phyloP scores from a whole-genome alignment of 1,284 basidiomycete species.

The Pholiota adiposa region DNA sequence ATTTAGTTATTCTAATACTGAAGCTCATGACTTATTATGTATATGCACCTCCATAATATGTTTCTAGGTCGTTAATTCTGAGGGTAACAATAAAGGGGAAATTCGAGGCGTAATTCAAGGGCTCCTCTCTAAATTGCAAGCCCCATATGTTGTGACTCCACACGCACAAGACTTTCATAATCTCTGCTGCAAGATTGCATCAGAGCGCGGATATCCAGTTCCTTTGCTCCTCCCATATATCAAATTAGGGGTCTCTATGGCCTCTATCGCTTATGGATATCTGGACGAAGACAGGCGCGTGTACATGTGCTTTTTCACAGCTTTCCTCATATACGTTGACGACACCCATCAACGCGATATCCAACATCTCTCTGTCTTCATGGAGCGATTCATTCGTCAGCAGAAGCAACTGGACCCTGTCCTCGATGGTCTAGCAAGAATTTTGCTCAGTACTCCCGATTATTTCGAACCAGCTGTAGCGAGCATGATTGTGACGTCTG shows the following conservation, averaged over 20 bases:
- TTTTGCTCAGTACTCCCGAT: not conserved
- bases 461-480: conserved; percentile 2
- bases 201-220: not conserved
- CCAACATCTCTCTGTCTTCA: not conserved
- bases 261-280: not conserved
- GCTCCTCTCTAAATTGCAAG: not conserved
- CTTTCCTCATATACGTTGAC: conserved; percentile 2
- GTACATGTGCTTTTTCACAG: conserved; percentile 4
- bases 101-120: not conserved
- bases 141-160: not conserved
- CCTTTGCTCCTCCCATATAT: not conserved
- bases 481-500: not conserved
- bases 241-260: not conserved
- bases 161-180: conserved; percentile 1
- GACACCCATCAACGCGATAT: not conserved
- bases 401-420: conserved; percentile 2
- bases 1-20: too few species aligned
- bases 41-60: too few species aligned
- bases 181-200: not conserved
- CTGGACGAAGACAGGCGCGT: not conserved
- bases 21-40: too few species aligned
- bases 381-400: not conserved
- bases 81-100: too few species aligned
- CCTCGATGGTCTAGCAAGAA: not conserved
- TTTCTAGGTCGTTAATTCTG: too few species aligned